Percentiles rank a stretch among this genome's conserved stretches.
Evolutionary conservation across 257 asterid genomes (phyloP).

Genomic region (Nicotiana benthamiana): DNA sequence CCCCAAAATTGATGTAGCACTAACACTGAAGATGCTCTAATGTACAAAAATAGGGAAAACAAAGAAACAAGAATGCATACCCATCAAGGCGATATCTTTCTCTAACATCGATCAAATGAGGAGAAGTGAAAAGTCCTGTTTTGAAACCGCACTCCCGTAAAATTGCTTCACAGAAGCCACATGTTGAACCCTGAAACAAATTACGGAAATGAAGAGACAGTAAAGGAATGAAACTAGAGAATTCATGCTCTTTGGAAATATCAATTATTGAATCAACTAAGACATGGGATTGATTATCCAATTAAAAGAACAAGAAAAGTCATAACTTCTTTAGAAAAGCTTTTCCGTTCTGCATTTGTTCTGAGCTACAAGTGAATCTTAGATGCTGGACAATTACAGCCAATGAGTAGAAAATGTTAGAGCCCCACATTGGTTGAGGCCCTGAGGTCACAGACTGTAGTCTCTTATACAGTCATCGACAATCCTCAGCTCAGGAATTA

Average conservation of each 20-base stretch:
- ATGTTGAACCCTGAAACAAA: constrained; percentile 74
- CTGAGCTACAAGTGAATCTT: background rate
- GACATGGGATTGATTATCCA: background rate
- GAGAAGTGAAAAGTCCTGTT: constrained; percentile 89
- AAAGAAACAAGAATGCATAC: constrained; percentile 26
- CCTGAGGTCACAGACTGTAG: background rate
- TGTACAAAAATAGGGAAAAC: background rate
- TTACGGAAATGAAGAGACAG: constrained; percentile 12
- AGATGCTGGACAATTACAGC: background rate
- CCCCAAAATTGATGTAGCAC: background rate
- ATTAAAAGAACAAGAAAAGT: background rate
- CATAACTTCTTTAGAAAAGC: background rate
- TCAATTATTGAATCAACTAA: background rate
- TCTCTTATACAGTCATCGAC: background rate
- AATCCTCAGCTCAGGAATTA: background rate
- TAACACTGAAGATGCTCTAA: background rate
- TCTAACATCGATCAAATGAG: constrained; percentile 88
- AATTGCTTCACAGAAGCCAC: constrained; percentile 77
- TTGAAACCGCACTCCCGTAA: constrained; percentile 70
- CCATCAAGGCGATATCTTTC: constrained; percentile 85
- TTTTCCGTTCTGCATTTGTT: background rate
- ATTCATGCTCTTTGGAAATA: background rate
- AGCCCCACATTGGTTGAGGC: background rate
- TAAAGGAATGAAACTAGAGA: background rate
- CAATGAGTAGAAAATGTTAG: background rate